Base-by-base conservation (phyloP, 202 grass and related monocot species). In the Bolboschoenoplectus hybrid region DNA sequence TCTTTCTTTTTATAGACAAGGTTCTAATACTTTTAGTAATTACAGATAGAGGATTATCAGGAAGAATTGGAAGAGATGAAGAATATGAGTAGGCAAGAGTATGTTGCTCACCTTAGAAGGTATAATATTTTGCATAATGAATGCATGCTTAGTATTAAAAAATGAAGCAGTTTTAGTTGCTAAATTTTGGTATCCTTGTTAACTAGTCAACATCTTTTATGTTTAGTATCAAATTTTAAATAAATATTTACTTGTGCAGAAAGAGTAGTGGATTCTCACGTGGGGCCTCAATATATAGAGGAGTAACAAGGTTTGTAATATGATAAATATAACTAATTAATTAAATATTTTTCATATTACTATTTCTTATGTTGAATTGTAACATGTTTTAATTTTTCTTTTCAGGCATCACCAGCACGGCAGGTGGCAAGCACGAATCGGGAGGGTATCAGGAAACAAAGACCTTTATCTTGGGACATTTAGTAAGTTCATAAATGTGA, bases 381-480 rank as follows among this genome's bases (percentile, higher is more conserved):
- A 20, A 61, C 76, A 44, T 80, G 4, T 64, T 61, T 0, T 20
- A 0, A 26, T 26, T 74, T 63, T 13, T 67, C 43, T 62, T 38
- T 86, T 36, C 73, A 93, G 95, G 90, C 95, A 98, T 82, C 95
- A 98, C 63, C 95, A 98, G 67, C 95, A 98, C 85, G 93, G 95
- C 7, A 87, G 95, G 41, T 98, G 95, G 95, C 95, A 98, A 91
- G 95, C 95, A 10, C 90, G 95, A 83, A 98, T 98, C 40, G 95
- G 95, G 63, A 89, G 95, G 77, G 95, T 98, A 85, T 98, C 95
- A 53, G 95, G 95, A 81, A 98, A 98, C 89, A 98, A 98, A 72
- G 95, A 98, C 88, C 95, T 98, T 90, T 98, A 98, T 92, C 93
- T 98, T n/a, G 95, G 95, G 88, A 98, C 95, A 1, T 98, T 95